These are phyloP conservation scores for Hemileccinum rubropunctum DNA, from an alignment of 768 basidiomycete genomes.

Conservation along the genomic window DNA sequence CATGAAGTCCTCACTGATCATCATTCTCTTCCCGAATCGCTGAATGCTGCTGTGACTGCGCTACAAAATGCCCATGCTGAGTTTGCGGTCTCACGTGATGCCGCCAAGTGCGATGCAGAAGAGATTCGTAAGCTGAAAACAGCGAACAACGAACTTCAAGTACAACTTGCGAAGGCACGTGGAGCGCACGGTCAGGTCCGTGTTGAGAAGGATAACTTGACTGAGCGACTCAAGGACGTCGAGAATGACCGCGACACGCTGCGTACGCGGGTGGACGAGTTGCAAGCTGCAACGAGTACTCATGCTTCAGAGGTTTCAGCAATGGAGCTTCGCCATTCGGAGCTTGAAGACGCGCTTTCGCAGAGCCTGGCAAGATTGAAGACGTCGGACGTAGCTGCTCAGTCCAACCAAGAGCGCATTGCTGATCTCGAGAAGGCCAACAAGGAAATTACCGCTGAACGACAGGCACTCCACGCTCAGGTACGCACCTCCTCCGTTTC, in stretches of 20 bases:
- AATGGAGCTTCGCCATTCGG: slow-evolving; percentile 49
- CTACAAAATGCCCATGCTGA: slow-evolving; percentile 64
- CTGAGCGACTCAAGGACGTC: slow-evolving; percentile 54
- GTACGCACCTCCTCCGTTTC: slow-evolving; percentile 38
- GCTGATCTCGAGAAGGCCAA: slow-evolving; percentile 59
- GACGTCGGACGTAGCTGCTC: slow-evolving; percentile 64
- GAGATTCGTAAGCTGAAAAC: slow-evolving; percentile 56
- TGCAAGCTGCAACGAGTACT: slow-evolving; percentile 41
- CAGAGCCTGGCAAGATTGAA: slow-evolving; percentile 71
- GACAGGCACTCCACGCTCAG: slow-evolving; percentile 55
- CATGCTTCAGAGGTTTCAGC: slow-evolving; percentile 47
- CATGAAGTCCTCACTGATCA: slow-evolving; percentile 54
- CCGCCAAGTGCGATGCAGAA: slow-evolving; percentile 61
- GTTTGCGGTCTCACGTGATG: slow-evolving; percentile 54
- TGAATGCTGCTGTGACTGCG: slow-evolving; percentile 50
- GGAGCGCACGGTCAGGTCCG: slow-evolving; percentile 74
- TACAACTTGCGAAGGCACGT: slow-evolving; percentile 74
- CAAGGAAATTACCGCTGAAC: slow-evolving; percentile 53
- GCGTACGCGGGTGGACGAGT: slow-evolving; percentile 52
- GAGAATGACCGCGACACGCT: slow-evolving; percentile 69
- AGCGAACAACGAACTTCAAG: slow-evolving; percentile 64
- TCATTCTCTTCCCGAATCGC: slow-evolving; percentile 53
- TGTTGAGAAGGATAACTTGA: slow-evolving; percentile 75
- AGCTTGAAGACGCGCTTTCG: slow-evolving; percentile 71
- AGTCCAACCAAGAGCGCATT: slow-evolving; percentile 59